Evolutionary conservation across 495 filamentous ascomycete species (phyloP), one percentile per base, ranked within the genome.

Genomic region (Aspergillus egyptiacus): DNA sequence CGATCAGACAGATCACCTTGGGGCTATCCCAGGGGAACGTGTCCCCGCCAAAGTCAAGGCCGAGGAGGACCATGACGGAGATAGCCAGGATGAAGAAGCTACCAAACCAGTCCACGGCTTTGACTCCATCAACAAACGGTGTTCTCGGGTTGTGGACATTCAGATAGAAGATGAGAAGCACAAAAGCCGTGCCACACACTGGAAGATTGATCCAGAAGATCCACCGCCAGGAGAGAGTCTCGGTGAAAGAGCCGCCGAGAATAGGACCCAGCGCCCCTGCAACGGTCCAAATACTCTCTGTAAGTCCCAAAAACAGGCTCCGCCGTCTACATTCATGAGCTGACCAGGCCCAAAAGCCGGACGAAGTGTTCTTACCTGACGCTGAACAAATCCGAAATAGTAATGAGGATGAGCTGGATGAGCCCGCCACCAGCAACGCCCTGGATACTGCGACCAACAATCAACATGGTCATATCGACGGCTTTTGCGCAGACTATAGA

Each of bases 51-150:
- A 85, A 83, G 55, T 89, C 80, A 13, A 94, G 71, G 1, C 83
- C 88, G 3, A 91, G 74, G 2, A 94, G 70, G 27, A 95, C 63
- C 79, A 91, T 87, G 35, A 91, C 60, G 0, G 85, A 86, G 6
- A 83, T 79, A 9, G 79, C 82, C 5, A 91, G 73, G 42, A 93
- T 79, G 2, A 78, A 77, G 15, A 86, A 37, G 9, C 79, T 81
- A 1, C 87, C 87, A 25, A 79, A 64, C 85, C 85, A 90, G 60
- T 93, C 87, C 13, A 91, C 83, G 1, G 86, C 84, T 45, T 80
- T 82, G 14, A 94, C 64, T 0, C 89, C 90, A 0, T 80, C 75
- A 18, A 64, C 14, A 9, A 83, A 60, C 5, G 66, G 64, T 0
- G 81, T 84, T 45, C 69, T 65, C 2, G 80, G 78, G 41, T 82